phyloP scores from a whole-genome alignment of 2,329 filamentous ascomycete genomes.

The Stylonectria norvegica region DNA sequence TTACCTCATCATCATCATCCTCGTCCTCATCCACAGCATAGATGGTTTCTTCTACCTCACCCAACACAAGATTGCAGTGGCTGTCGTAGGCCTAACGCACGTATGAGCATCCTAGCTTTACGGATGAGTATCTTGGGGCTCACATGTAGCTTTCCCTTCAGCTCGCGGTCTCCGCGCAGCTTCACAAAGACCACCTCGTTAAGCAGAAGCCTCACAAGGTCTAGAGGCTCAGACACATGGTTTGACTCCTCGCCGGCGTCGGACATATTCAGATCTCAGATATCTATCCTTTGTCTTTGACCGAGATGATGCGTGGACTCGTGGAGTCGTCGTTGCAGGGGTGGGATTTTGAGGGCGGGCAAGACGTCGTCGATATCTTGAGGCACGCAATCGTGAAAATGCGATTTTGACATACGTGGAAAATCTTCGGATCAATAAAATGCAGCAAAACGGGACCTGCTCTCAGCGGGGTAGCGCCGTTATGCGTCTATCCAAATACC shows the following conservation, averaged over 20 bases:
- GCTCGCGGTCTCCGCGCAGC: slow-evolving; percentile 88
- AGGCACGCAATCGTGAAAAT: neutral
- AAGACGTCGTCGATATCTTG: slow-evolving; percentile 8
- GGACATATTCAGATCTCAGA: slow-evolving; percentile 60
- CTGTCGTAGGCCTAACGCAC: slow-evolving; percentile 85
- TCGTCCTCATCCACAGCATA: slow-evolving; percentile 93
- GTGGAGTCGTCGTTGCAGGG: neutral
- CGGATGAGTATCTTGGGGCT: slow-evolving; percentile 27
- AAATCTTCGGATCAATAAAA: slow-evolving; percentile 2
- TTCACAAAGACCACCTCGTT: slow-evolving; percentile 98
- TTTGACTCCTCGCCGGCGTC: slow-evolving; percentile 72
- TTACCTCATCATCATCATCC: slow-evolving; percentile 74
- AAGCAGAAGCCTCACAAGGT: slow-evolving; percentile 88
- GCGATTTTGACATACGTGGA: neutral
- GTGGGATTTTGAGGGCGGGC: neutral
- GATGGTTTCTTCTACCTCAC: slow-evolving; percentile 96
- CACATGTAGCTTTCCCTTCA: slow-evolving; percentile 94
- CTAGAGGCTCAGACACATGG: slow-evolving; percentile 85
- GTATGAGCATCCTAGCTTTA: slow-evolving; percentile 6
- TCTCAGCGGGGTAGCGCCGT: no score
- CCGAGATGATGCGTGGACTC: neutral
- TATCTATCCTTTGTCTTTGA: neutral
- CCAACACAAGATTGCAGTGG: slow-evolving; percentile 94
- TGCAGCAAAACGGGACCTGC: no score
- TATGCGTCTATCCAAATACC: neutral